Percentiles rank a stretch among this genome's conserved stretches.
These are phyloP conservation scores for Coemansia erecta DNA, from an alignment of 192 early-diverging fungal genomes.

Conservation along the genomic window DNA sequence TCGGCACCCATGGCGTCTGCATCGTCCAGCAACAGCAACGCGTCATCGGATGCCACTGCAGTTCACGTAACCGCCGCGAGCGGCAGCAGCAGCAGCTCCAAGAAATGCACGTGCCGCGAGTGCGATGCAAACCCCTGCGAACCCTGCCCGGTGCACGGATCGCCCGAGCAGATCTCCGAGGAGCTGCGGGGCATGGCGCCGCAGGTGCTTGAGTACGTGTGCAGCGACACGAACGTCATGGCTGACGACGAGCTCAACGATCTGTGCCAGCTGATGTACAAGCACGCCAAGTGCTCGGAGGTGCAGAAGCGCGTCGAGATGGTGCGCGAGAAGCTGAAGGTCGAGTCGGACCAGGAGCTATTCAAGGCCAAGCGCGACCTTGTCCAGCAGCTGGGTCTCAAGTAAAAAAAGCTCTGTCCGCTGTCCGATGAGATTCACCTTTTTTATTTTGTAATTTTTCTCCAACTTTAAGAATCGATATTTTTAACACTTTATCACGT, in stretches of 20 bases:
- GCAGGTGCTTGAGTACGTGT: conserved; percentile 45
- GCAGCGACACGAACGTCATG: conserved; percentile 33
- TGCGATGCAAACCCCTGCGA: conserved; percentile 15
- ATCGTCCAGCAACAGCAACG: not conserved
- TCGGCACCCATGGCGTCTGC: not conserved
- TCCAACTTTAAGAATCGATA: not conserved
- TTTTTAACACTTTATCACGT: not conserved
- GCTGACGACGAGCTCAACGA: conserved; percentile 51
- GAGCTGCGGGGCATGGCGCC: conserved; percentile 42
- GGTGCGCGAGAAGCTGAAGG: conserved; percentile 34
- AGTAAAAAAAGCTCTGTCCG: conserved; percentile 2
- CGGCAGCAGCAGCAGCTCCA: not conserved
- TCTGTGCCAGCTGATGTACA: conserved; percentile 49
- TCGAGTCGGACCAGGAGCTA: conserved; percentile 36
- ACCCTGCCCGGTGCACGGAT: conserved; percentile 47
- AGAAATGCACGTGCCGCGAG: conserved; percentile 30
- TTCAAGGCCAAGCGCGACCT: conserved; percentile 31
- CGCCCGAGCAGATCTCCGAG: conserved; percentile 30
- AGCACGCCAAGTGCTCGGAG: conserved; percentile 52
- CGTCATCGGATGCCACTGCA: not conserved
- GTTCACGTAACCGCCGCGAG: not conserved
- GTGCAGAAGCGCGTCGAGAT: conserved; percentile 45
- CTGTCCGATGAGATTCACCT: not conserved
- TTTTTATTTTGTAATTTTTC: conserved; percentile 6
- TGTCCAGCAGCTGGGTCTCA: conserved; percentile 30